These are phyloP conservation scores for Camellia granthamiana DNA, from an alignment of 148 eudicot species.

Conservation along the genomic window DNA sequence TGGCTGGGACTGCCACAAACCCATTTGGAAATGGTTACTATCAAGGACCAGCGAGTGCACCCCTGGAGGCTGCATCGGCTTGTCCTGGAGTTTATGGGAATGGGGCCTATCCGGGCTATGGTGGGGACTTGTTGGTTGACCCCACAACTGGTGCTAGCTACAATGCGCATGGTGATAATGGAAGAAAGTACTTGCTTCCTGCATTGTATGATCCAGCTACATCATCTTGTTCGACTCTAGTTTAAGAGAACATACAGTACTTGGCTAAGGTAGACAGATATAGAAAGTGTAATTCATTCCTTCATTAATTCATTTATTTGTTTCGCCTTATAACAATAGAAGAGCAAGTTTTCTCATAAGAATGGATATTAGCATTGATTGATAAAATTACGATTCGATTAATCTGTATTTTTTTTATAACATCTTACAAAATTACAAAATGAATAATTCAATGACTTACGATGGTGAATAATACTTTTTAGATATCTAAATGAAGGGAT, in stretches of 20 bases:
- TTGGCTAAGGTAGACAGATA: too few species aligned
- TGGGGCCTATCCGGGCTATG: constrained; percentile 52
- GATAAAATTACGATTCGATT: too few species aligned
- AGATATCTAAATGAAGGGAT: too few species aligned
- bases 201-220: constrained; percentile 37
- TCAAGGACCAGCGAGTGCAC: constrained; percentile 47
- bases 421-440: too few species aligned
- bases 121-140: constrained; percentile 42
- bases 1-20: constrained; percentile 48
- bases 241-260: background rate
- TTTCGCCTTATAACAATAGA: too few species aligned
- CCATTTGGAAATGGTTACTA: constrained; percentile 46
- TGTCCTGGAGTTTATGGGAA: constrained; percentile 42
- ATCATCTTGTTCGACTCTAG: constrained; percentile 31
- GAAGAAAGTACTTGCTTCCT: constrained; percentile 42
- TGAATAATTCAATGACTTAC: too few species aligned
- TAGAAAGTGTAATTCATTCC: too few species aligned
- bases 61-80: constrained; percentile 43
- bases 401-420: too few species aligned
- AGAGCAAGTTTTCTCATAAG: too few species aligned
- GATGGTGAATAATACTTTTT: too few species aligned
- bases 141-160: constrained; percentile 29
- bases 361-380: too few species aligned
- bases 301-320: too few species aligned
- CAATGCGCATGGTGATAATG: constrained; percentile 37